Evolutionary conservation across 768 basidiomycete species (phyloP), one percentile per base, ranked within the genome.

Genomic region (Agrocybe chaxingu): DNA sequence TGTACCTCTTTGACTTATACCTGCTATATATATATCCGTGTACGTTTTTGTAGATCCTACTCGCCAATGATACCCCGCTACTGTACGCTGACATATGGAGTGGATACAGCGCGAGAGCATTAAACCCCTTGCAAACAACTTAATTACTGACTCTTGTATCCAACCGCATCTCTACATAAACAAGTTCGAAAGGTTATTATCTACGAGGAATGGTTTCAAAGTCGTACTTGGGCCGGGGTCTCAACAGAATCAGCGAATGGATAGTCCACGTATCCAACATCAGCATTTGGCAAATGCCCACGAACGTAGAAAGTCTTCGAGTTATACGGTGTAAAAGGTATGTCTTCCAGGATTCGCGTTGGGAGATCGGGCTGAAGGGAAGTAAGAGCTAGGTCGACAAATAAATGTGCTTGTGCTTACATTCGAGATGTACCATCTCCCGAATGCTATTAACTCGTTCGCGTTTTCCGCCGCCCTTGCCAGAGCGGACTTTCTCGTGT

Each of bases 331-430:
- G 58, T 70, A 2, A 75, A 57, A 0, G 71, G 62, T 1, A 73
- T 54, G 37, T 70, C 54, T 42, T 69, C 59, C 53, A 62, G 49
- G n/a, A 76, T 48, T 3, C 75, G 63, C 13, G 57, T 53, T 0
- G 70, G 70, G 1, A 78, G 64, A 53, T 79, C 76, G 3, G 77
- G 77, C 75, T 78, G 29, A 16, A 53, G 19, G 36, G 36, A 35
- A 40, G 8, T 30, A 35, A 10, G 35, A 41, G 29, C 7, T 24
- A 45, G 31, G 3, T 31, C 2, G 31, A 30, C 24, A 13, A 1
- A 30, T 7, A 48, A 33, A 35, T 32, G 32, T 7, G 11, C 33
- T 37, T 60, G 36, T 51, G 57, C 68, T 48, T 42, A 69, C 70
- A 37, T 72, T 72, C 1, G 70, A 63, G 13, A 69, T 59, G 55